Evolutionary conservation across 768 basidiomycete species (phyloP).

Genomic region (Mycena indigotica): DNA sequence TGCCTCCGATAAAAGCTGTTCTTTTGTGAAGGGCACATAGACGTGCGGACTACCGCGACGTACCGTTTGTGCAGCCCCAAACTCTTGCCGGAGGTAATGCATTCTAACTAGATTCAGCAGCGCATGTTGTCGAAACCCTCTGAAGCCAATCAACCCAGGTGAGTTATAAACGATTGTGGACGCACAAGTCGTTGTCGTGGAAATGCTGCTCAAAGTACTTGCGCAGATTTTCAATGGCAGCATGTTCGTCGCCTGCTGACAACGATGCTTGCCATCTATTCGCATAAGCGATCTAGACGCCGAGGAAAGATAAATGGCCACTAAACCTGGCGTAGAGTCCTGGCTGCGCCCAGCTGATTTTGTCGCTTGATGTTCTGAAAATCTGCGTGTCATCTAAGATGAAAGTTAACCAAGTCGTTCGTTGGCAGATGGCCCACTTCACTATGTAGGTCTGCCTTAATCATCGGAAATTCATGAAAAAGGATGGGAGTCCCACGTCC

Average conservation of each 20-base stretch:
- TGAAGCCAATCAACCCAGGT: slow-evolving; percentile 30
- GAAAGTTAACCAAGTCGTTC: not conserved
- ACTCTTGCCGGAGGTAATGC: slow-evolving; percentile 74
- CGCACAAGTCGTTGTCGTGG: slow-evolving; percentile 80
- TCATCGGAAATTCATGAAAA: slow-evolving; percentile 43
- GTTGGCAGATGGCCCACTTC: slow-evolving; percentile 25
- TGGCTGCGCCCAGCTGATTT: slow-evolving; percentile 64
- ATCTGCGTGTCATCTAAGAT: slow-evolving; percentile 48
- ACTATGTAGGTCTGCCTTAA: slow-evolving; percentile 59
- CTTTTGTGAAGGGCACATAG: not conserved
- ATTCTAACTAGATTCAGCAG: slow-evolving; percentile 75
- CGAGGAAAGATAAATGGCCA: no score
- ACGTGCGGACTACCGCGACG: not conserved
- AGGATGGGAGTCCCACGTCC: slow-evolving; percentile 41
- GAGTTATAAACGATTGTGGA: slow-evolving; percentile 15
- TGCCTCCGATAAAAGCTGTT: slow-evolving; percentile 73
- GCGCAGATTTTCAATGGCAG: slow-evolving; percentile 71
- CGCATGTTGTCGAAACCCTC: slow-evolving; percentile 79
- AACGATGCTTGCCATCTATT: slow-evolving; percentile 67
- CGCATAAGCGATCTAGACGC: not conserved
- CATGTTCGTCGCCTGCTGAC: slow-evolving; percentile 67
- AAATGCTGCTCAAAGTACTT: slow-evolving; percentile 87
- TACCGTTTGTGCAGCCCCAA: slow-evolving; percentile 61
- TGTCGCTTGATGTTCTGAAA: slow-evolving; percentile 66
- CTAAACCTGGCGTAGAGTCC: slow-evolving; percentile 56